Conservation (phyloP, 2,329 filamentous ascomycete species). For the Xylaria multiplex region DNA sequence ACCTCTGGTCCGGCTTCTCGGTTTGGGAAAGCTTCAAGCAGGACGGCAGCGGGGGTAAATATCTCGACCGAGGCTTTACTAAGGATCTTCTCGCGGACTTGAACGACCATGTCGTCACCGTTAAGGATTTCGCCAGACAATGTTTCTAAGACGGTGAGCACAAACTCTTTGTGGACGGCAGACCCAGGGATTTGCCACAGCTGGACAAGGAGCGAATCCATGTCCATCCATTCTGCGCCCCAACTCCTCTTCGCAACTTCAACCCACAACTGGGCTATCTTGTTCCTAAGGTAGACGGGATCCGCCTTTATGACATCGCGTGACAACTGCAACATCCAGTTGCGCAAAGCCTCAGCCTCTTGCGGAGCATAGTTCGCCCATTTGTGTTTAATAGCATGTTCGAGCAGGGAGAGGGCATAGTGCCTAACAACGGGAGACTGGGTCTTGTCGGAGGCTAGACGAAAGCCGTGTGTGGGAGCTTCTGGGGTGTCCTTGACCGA, state of each 20-base stretch:
- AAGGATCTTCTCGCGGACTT: slow-evolving; percentile 82
- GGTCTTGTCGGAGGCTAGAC: slow-evolving; percentile 77
- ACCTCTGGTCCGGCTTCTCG: slow-evolving; percentile 75
- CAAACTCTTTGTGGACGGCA: slow-evolving; percentile 79
- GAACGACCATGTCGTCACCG: slow-evolving; percentile 86
- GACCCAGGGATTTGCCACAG: slow-evolving; percentile 80
- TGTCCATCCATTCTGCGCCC: slow-evolving; percentile 92
- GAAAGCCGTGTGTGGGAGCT: slow-evolving; percentile 86
- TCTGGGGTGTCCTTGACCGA: slow-evolving; percentile 80
- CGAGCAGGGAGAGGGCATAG: slow-evolving; percentile 91
- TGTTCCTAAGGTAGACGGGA: slow-evolving; percentile 87
- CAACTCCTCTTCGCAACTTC: slow-evolving; percentile 93
- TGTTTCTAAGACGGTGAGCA: slow-evolving; percentile 87
- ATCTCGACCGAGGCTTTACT: slow-evolving; percentile 94
- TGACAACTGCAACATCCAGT: slow-evolving; percentile 82
- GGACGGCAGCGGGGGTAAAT: slow-evolving; percentile 81
- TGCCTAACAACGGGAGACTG: slow-evolving; percentile 88
- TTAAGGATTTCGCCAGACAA: slow-evolving; percentile 95
- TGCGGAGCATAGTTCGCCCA: slow-evolving; percentile 78
- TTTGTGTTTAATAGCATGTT: slow-evolving; percentile 86
- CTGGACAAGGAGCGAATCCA: slow-evolving; percentile 84
- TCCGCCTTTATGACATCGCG: slow-evolving; percentile 76
- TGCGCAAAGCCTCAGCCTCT: slow-evolving; percentile 74
- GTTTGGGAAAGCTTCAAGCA: slow-evolving; percentile 79
- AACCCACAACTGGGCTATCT: slow-evolving; percentile 93